phyloP scores from a whole-genome alignment of 2,329 filamentous ascomycete species.

The Lomentospora prolificans region DNA sequence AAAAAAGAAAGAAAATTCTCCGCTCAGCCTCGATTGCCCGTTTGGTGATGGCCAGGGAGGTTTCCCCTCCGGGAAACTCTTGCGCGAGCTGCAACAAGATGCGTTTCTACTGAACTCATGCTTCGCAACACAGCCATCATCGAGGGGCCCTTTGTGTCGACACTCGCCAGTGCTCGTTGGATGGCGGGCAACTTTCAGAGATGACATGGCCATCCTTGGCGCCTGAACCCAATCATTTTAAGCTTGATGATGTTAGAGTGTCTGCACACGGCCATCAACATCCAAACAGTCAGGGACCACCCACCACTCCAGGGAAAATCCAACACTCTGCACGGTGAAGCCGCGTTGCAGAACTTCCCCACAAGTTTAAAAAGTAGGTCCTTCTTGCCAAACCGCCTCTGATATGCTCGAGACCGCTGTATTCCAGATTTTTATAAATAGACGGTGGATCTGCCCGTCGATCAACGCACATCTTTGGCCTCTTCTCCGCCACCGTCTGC shows the following conservation, averaged over 20 bases:
- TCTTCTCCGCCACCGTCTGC: neutral
- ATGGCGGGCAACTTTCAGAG: neutral
- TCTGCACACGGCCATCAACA: neutral
- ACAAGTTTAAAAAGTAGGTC: neutral
- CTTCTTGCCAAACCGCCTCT: neutral
- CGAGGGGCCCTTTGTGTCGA: neutral
- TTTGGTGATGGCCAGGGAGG: neutral
- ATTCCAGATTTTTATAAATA: neutral
- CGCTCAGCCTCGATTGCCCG: neutral
- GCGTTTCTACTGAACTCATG: neutral
- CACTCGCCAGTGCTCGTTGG: neutral
- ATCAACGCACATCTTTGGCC: neutral
- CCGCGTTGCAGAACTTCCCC: neutral
- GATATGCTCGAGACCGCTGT: neutral
- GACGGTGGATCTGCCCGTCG: neutral
- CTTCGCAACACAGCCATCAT: neutral
- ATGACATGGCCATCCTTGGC: neutral
- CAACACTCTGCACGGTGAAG: neutral
- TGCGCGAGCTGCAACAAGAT: neutral
- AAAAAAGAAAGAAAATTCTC: neutral
- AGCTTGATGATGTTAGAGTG: neutral
- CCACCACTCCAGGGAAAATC: neutral
- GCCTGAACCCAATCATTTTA: neutral
- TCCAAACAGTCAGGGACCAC: too few species aligned
- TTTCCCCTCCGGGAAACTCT: neutral